These are phyloP conservation scores for Penicillium flavigenum DNA, from an alignment of 495 filamentous ascomycete genomes.

Conservation along the genomic window DNA sequence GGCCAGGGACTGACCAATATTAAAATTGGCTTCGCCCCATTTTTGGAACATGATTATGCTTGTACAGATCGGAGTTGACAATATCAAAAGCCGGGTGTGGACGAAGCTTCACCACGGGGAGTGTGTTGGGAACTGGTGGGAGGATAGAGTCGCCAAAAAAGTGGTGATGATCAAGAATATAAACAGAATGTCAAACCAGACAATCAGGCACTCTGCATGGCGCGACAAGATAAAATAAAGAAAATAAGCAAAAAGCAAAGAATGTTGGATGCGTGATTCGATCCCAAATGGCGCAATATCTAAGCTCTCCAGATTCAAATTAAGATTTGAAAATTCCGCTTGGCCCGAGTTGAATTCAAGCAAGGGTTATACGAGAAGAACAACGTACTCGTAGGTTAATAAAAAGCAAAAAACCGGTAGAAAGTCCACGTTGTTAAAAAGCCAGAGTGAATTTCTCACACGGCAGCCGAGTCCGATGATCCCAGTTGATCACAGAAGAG, in stretches of 20 bases:
- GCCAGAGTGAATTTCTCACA: neutral
- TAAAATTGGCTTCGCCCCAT: constrained; percentile 42
- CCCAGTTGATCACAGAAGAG: constrained; percentile 14
- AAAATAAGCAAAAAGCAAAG: constrained; percentile 10
- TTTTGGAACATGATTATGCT: constrained; percentile 31
- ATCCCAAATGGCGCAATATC: constrained; percentile 34
- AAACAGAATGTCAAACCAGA: constrained; percentile 15
- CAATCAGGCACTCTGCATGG: constrained; percentile 21
- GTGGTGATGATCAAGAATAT: constrained; percentile 23
- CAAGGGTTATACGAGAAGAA: constrained; percentile 4
- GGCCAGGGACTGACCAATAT: constrained; percentile 70
- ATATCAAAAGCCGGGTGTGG: constrained; percentile 14
- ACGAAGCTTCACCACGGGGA: constrained; percentile 8
- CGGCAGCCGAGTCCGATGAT: constrained; percentile 14
- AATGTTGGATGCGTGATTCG: constrained; percentile 23
- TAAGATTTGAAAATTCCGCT: constrained; percentile 11
- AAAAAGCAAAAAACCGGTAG: constrained; percentile 1
- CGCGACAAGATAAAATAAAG: constrained; percentile 8
- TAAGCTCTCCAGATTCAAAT: constrained; percentile 24
- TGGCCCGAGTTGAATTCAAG: neutral
- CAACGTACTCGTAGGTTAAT: neutral
- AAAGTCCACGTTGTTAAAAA: constrained; percentile 4
- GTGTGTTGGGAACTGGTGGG: neutral
- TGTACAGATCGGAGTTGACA: constrained; percentile 5
- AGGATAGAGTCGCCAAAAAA: constrained; percentile 6